Base-by-base conservation (phyloP, 1,284 basidiomycete genomes). In the Rhodotorula sp. region DNA sequence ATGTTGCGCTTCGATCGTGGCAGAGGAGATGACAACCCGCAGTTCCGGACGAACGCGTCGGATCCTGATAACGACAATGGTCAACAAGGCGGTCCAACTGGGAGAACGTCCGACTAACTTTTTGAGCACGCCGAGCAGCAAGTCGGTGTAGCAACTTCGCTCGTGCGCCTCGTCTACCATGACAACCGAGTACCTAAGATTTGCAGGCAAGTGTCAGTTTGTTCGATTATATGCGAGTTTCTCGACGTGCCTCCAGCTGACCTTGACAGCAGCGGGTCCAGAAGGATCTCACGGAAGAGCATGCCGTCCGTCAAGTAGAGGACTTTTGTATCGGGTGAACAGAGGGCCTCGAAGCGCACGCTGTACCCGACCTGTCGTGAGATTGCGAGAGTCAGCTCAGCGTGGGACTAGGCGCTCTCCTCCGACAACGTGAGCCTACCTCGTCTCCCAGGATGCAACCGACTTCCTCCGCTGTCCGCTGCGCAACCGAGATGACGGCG, bases 21-120 rank as follows among this genome's bases (percentile, higher is more conserved):
- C 96, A 7, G 94, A 96, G 5, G 94, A 95, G 46, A 99, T 88
- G 56, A 99, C 89, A 33, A 99, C 83, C 30, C 96, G 86, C 57
- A 99, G 85, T 12, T 90, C 88, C 4, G 92, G 91, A 56, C 95
- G 86, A 79, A 95, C 95, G 66, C 88, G 86, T 56, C 91, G 88
- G 67, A 99, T 95, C 75, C 62, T 74, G 46, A 26, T 22, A 51
- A 20, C 22, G 53, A 24, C n/a, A 51, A 20, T 56, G 1, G 46
- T 59, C 26, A 67, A 37, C n/a, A n/a, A 24, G 17, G 3, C 14
- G 14, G 17, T 51, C 6, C 30, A 45, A 20, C 15, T 26, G 33
- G 57, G 26, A 53, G 24, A 4, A 48, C 20, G 17, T 17, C 7
- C 17, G 33, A 58, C 77, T 44, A 45, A 79, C 93, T 83, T 83